Evolutionary conservation across 2,329 filamentous ascomycete genomes (phyloP), one percentile per base, ranked within the genome.

Genomic region (Chrysosporium keratinophilum): DNA sequence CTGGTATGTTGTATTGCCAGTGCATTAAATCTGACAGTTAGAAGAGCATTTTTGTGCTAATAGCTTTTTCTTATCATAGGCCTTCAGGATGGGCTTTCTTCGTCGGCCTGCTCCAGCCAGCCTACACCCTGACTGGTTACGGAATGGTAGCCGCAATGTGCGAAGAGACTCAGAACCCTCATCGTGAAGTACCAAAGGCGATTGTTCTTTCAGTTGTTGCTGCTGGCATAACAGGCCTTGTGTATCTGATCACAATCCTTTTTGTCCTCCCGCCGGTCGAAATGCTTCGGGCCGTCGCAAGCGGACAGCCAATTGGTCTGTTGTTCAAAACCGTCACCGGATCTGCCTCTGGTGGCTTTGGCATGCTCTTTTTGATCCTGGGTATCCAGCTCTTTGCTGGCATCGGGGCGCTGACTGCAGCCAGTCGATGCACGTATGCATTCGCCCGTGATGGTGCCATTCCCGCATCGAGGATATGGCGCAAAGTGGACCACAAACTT

Each of bases 341-440:
- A 1, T 86, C 83, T 17, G 76, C 83, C 1, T 81, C 74, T 4
- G 87, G 85, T 20, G 87, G 86, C 0, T 88, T 91, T 59, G 85
- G 83, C 0, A 74, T 90, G 5, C 75, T 89, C 12, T 85, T 90
- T 67, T 72, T 90, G 1, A 81, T 91, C 59, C 76, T 90, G 20
- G 85, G 85, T 1, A 88, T 91, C 61, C 75, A 85, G 56, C 76
- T 90, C 65, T 88, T 90, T 63, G 85, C 86, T 1, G 86, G 86
- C 17, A 81, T 85, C 34, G 85, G 85, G 5, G 82, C 85, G 1
- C 71, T 89, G 17, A 90, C 86, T 0, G 86, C 86, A 1, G 81
- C 86, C 1, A 84, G 80, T 50, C 78, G 85, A 20, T 87, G 84
- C 71, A 87, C 83, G 0, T 88, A 86, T 62, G 84, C 85, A 11